These are phyloP conservation scores for Turnera subulata DNA, from an alignment of 345 rosid genomes.

Conservation along the genomic window DNA sequence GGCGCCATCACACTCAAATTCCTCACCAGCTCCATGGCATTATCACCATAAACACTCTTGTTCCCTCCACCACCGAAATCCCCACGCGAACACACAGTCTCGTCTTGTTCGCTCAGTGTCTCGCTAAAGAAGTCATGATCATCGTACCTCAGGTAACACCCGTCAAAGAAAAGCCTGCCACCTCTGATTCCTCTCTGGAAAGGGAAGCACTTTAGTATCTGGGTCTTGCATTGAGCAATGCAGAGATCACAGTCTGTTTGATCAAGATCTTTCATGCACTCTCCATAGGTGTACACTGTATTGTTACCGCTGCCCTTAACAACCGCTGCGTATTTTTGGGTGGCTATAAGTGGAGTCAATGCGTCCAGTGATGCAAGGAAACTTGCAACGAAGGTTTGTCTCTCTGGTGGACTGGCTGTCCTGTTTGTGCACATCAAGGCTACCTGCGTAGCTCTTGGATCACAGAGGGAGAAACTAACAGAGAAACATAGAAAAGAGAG, in stretches of 20 bases:
- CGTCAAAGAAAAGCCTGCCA: constrained; percentile 68
- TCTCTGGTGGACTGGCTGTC: constrained; percentile 37
- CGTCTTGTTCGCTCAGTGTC: constrained; percentile 32
- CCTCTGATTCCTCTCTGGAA: constrained; percentile 67
- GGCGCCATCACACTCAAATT: constrained; percentile 53
- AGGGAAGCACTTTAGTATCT: constrained; percentile 63
- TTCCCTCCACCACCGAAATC: constrained; percentile 45
- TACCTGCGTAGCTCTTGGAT: constrained; percentile 62
- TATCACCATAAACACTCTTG: constrained; percentile 41
- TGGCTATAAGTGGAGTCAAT: constrained; percentile 35
- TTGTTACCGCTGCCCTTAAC: constrained; percentile 38
- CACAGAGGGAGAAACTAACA: constrained; percentile 39
- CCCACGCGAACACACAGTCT: constrained; percentile 38
- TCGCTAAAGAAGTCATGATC: constrained; percentile 67
- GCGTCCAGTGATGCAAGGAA: constrained; percentile 54
- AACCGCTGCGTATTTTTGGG: constrained; percentile 40
- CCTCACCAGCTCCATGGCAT: constrained; percentile 44
- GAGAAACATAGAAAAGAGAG: constrained; percentile 18
- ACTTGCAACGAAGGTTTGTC: constrained; percentile 37
- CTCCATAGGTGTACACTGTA: constrained; percentile 66
- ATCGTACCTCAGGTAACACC: constrained; percentile 74
- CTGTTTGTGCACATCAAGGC: constrained; percentile 58
- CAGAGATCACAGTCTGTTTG: constrained; percentile 68
- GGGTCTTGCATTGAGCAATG: constrained; percentile 70
- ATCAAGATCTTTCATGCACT: constrained; percentile 78